Evolutionary conservation across 164 flowering plant genomes (phyloP).

Genomic region (Vitis rotundifolia): DNA sequence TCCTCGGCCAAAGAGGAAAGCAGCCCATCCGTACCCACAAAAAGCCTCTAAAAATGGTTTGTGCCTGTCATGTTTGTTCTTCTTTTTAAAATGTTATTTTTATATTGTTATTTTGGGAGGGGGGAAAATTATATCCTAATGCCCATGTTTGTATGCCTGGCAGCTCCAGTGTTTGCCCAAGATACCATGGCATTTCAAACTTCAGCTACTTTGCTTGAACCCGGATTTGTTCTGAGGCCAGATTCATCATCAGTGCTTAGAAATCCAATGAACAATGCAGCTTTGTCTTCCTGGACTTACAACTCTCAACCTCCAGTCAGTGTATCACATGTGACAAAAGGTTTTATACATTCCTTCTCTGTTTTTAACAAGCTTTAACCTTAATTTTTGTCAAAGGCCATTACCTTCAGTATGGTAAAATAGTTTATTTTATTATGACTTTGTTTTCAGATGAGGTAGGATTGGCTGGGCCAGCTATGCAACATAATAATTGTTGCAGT

Average conservation of each 20-base stretch:
- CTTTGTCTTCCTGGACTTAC: constrained; percentile 37
- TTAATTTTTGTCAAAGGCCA: neutral
- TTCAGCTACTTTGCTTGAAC: constrained; percentile 28
- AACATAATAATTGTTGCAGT: constrained; percentile 24
- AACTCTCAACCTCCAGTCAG: constrained; percentile 22
- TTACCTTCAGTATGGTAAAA: neutral
- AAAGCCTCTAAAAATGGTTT: constrained; percentile 54
- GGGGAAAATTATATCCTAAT: neutral
- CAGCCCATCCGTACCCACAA: constrained; percentile 65
- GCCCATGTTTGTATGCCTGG: neutral
- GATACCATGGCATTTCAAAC: constrained; percentile 27
- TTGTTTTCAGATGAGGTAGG: constrained; percentile 18
- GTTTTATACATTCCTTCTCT: constrained; percentile 12
- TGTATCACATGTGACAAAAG: constrained; percentile 25
- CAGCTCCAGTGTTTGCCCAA: constrained; percentile 28
- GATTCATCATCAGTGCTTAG: constrained; percentile 32
- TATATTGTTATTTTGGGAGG: neutral
- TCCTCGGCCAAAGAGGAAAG: constrained; percentile 65
- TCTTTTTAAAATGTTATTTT: neutral
- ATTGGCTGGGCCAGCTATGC: constrained; percentile 3
- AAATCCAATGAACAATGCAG: constrained; percentile 16
- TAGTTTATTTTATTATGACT: neutral
- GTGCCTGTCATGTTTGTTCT: neutral
- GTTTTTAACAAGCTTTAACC: neutral
- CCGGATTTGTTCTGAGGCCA: constrained; percentile 24